These are phyloP conservation scores for Beauveria bassiana DNA, from an alignment of 2,329 filamentous ascomycete genomes.

Conservation along the genomic window DNA sequence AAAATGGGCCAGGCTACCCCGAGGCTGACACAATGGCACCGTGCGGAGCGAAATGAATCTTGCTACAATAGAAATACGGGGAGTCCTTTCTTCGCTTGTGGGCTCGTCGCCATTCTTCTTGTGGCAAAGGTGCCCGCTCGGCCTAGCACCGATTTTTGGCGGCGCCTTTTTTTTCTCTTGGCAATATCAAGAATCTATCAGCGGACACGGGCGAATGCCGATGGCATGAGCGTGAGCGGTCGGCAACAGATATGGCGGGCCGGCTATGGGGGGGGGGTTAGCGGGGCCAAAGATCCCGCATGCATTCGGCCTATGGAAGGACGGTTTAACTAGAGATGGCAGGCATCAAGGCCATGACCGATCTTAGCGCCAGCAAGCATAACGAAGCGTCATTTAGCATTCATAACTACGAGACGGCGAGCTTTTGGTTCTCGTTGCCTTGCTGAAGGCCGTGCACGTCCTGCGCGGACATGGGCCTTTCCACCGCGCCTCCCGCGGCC, in stretches of 20 bases:
- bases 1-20: background rate
- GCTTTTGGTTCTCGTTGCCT: no score
- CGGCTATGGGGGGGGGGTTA: background rate
- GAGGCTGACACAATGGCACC: background rate
- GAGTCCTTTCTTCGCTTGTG: background rate
- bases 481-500: background rate
- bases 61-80: background rate
- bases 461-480: background rate
- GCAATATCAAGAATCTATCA: no score
- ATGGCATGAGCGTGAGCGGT: background rate
- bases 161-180: background rate
- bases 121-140: background rate
- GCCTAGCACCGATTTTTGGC: background rate
- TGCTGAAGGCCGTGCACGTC: no score
- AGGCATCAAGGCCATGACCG: background rate
- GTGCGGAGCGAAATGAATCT: background rate
- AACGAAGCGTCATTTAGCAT: background rate
- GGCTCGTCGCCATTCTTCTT: background rate
- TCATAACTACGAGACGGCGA: background rate
- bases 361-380: background rate
- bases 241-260: background rate
- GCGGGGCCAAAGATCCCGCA: background rate
- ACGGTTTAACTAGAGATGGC: background rate
- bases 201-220: no score
- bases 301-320: background rate